Evolutionary conservation across 2,329 filamentous ascomycete genomes (phyloP).

Genomic region (Arachnopeziza araneosa): DNA sequence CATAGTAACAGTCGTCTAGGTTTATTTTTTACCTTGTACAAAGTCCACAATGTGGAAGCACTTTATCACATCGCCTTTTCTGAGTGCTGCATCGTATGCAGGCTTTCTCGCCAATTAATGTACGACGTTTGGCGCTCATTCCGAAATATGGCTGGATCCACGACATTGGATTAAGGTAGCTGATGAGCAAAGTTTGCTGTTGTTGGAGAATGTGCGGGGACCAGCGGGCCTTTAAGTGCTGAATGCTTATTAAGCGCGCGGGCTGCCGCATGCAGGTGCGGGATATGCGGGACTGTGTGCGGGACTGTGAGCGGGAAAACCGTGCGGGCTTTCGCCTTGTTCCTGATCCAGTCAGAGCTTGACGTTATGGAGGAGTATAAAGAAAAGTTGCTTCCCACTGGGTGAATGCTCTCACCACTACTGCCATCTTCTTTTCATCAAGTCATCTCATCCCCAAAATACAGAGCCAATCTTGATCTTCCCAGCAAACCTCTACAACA

Average conservation of each 20-base stretch:
- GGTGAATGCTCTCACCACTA: constrained; percentile 2
- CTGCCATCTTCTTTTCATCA: not conserved
- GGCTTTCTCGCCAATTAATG: constrained; percentile 12
- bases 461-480: not conserved
- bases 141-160: too few relatives aligned
- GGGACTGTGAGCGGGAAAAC: constrained; percentile 10
- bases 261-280: constrained; percentile 2
- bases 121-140: constrained; percentile 6
- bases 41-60: constrained; percentile 15
- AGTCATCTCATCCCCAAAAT: not conserved
- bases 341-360: too few relatives aligned
- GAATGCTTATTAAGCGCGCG: constrained; percentile 10
- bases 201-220: constrained; percentile 7
- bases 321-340: constrained; percentile 9
- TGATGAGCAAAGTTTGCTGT: not conserved
- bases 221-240: constrained; percentile 9
- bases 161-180: constrained; percentile 1
- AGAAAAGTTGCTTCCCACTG: constrained; percentile 2
- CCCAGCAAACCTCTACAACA: constrained; percentile 5
- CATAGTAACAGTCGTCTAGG: constrained; percentile 7
- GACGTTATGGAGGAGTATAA: constrained; percentile 5
- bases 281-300: constrained; percentile 15
- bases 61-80: constrained; percentile 19
- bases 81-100: constrained; percentile 18
- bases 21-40: constrained; percentile 13